Conservation (phyloP, 2,329 filamentous ascomycete genomes). For the Fusarium vanettenii region DNA sequence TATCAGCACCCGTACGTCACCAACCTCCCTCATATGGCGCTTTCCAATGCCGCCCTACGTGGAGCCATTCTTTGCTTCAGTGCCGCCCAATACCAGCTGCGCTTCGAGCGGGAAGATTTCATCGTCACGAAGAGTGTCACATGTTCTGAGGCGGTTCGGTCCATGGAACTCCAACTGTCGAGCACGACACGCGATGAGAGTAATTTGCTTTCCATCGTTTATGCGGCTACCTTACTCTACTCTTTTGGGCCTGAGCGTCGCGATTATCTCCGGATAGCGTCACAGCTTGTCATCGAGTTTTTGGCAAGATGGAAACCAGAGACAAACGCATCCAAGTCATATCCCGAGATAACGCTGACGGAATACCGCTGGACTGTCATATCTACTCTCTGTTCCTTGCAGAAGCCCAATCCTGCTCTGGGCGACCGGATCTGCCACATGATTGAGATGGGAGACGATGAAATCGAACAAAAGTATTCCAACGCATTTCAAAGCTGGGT, state of each 20-base stretch:
- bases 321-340: neutral
- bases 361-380: neutral
- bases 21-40: neutral
- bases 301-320: neutral
- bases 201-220: neutral
- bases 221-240: neutral
- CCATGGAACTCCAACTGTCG: neutral
- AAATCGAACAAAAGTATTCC: neutral
- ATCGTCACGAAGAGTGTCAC: neutral
- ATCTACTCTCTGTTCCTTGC: neutral
- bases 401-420: neutral
- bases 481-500: neutral
- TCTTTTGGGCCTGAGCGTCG: neutral
- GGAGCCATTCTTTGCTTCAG: neutral
- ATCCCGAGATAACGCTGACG: neutral
- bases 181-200: neutral
- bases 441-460: neutral
- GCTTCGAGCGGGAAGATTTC: neutral
- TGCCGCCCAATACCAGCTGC: neutral
- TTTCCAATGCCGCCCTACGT: neutral
- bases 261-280: neutral
- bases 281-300: neutral
- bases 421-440: neutral
- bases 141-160: neutral
- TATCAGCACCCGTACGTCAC: neutral